These are phyloP conservation scores for Phoma herbarum DNA, from an alignment of 2,329 filamentous ascomycete genomes.

Conservation along the genomic window DNA sequence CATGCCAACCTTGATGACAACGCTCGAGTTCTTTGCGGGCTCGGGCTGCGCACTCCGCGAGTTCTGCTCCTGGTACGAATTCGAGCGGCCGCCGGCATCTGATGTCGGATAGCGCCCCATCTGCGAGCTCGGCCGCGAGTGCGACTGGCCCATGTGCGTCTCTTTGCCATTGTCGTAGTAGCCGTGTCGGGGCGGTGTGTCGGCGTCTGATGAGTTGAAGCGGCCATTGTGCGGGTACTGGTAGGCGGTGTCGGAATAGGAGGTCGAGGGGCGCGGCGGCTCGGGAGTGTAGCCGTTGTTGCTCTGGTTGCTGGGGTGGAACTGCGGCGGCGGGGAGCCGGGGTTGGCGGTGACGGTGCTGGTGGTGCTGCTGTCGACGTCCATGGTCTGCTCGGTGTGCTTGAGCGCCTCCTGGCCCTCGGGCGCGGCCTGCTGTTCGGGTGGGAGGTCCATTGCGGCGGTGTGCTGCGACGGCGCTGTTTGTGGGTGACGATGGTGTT, in stretches of 20 bases:
- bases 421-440: conserved; percentile 26
- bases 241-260: conserved; percentile 61
- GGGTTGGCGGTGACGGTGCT: conserved; percentile 51
- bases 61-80: conserved; percentile 58
- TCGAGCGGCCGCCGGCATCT: conserved; percentile 50
- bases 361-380: conserved; percentile 55
- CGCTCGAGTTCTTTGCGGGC: conserved; percentile 65
- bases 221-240: conserved; percentile 51
- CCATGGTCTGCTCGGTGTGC: conserved; percentile 50
- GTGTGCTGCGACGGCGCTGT: conserved; percentile 1
- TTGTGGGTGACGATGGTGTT: conserved; percentile 15
- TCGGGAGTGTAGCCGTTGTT: conserved; percentile 52
- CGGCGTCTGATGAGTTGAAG: conserved; percentile 59
- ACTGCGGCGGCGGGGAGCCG: conserved; percentile 19
- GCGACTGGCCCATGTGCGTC: conserved; percentile 48
- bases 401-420: conserved; percentile 40
- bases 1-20: conserved; percentile 99
- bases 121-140: conserved; percentile 60
- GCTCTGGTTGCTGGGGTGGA: conserved; percentile 43
- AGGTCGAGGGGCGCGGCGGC: conserved; percentile 60
- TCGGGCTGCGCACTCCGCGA: conserved; percentile 55
- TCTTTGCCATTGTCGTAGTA: conserved; percentile 47
- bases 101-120: conserved; percentile 59
- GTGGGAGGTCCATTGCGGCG: conserved; percentile 33
- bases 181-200: conserved; percentile 51